Evolutionary conservation across 1,139 yeast genomes (phyloP), one percentile per base, ranked within the genome.

Genomic region (Spencermartinsiella ligniputridi): DNA sequence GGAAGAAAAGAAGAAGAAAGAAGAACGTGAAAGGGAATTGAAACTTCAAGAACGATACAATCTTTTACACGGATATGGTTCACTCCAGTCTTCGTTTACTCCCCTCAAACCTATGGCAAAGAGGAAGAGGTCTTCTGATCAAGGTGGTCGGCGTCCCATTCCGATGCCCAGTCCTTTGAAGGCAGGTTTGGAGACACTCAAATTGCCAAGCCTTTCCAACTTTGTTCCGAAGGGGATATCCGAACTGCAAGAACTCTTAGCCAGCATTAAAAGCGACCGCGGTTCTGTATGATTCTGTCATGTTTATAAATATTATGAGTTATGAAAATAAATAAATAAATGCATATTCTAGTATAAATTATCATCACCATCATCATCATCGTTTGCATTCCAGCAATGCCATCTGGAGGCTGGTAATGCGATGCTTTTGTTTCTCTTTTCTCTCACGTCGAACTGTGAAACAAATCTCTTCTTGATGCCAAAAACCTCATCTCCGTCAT

Each of bases 381-480:
- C 32, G 32, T n/a, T n/a, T 5, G 32, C 32, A 27, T 27, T 27
- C 32, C 32, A 27, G 32, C 32, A 27, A n/a, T 27, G 32, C 32
- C 32, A 27, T 27, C 32, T 27, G n/a, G 32, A 27, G 5, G 32
- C 15, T 22, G 25, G 11, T n/a, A 27, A 27, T 27, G 32, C 32
- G 8, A 27, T 27, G 8, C 13, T 27, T 27, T 27, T 27, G 32
- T 27, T 27, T n/a, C 32, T 27, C 12, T n/a, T 27, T n/a, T 27
- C 32, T 15, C 32, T 9, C 24, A 20, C 39, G 34, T 51, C 55
- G 33, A 48, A 51, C 33, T 44, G 42, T 12, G 54, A 44, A 19
- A 52, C 57, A 37, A 57, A 52, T 12, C 62, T 52, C 43, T 56
- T 55, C 15, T 60, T 52, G 27, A 57, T 57, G 24, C 62, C 62